A percentile compares a stretch with the other conserved stretches of the same genome.
These are phyloP conservation scores for Tylopilus intermedius DNA, from an alignment of 768 basidiomycete species.

Conservation along the genomic window DNA sequence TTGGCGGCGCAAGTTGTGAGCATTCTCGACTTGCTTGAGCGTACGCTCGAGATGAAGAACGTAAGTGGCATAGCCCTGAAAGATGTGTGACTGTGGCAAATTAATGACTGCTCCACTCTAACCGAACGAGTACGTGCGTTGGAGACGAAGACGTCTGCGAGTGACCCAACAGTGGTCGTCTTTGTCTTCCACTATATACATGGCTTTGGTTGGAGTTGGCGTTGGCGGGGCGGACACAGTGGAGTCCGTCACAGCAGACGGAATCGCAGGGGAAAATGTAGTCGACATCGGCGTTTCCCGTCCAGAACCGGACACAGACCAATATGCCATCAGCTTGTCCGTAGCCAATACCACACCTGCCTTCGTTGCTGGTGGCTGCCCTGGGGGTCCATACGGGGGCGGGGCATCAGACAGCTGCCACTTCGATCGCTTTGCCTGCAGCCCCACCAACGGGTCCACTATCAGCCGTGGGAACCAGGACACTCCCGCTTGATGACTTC, in stretches of 20 bases:
- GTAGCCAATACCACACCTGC: background rate
- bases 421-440: background rate
- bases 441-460: background rate
- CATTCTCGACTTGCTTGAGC: conserved; percentile 79
- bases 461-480: background rate
- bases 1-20: conserved; percentile 57
- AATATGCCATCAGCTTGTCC: background rate
- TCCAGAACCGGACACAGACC: background rate
- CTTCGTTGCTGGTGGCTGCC: background rate
- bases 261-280: background rate
- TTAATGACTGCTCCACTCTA: conserved; percentile 13
- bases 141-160: conserved; percentile 94
- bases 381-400: conserved; percentile 1
- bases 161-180: conserved; percentile 54
- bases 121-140: conserved; percentile 57
- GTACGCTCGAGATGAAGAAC: conserved; percentile 93
- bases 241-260: background rate
- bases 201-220: conserved; percentile 12
- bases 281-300: background rate
- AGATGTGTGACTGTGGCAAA: conserved; percentile 73
- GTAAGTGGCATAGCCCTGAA: conserved; percentile 90
- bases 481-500: conserved; percentile 1
- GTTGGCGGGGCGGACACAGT: background rate
- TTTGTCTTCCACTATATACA: conserved; percentile 3
- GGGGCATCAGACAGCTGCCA: background rate